Conservation (phyloP, 2,329 filamentous ascomycete genomes). For the Fusarium subglutinans region DNA sequence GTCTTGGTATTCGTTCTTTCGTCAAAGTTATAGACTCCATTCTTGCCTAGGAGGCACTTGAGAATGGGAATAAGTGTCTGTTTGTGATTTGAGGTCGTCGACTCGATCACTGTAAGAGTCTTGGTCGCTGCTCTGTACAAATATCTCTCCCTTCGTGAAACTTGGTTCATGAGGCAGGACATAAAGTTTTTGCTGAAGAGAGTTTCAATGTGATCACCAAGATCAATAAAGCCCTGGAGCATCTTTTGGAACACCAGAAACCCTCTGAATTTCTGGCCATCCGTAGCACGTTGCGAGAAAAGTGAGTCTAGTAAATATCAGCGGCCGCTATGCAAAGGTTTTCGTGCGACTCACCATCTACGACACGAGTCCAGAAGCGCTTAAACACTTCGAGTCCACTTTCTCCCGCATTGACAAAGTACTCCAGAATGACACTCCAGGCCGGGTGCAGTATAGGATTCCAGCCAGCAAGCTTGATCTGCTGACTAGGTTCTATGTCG, state of each 20-base stretch:
- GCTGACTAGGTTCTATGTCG: constrained; percentile 33
- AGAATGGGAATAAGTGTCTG: constrained; percentile 68
- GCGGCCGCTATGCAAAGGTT: background rate
- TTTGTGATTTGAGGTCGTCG: constrained; percentile 66
- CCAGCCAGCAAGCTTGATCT: constrained; percentile 75
- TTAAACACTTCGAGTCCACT: constrained; percentile 64
- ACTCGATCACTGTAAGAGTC: constrained; percentile 76
- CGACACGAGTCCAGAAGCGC: constrained; percentile 85
- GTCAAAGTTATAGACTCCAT: constrained; percentile 83
- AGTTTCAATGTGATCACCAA: constrained; percentile 56
- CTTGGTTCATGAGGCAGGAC: constrained; percentile 83
- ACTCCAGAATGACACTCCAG: constrained; percentile 80
- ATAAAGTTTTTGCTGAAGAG: constrained; percentile 88
- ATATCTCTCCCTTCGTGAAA: constrained; percentile 77
- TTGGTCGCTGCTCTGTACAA: constrained; percentile 82
- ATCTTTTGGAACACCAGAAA: constrained; percentile 87
- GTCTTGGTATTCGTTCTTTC: constrained; percentile 87
- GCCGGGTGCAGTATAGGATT: constrained; percentile 86
- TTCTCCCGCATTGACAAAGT: constrained; percentile 55
- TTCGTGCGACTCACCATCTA: constrained; percentile 76
- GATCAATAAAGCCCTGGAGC: constrained; percentile 63
- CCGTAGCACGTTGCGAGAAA: constrained; percentile 82
- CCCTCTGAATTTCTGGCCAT: constrained; percentile 91
- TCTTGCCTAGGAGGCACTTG: constrained; percentile 72
- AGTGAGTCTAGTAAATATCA: constrained; percentile 71